Base-by-base conservation (phyloP, 2,329 filamentous ascomycete species). In the Exserohilum turcica region DNA sequence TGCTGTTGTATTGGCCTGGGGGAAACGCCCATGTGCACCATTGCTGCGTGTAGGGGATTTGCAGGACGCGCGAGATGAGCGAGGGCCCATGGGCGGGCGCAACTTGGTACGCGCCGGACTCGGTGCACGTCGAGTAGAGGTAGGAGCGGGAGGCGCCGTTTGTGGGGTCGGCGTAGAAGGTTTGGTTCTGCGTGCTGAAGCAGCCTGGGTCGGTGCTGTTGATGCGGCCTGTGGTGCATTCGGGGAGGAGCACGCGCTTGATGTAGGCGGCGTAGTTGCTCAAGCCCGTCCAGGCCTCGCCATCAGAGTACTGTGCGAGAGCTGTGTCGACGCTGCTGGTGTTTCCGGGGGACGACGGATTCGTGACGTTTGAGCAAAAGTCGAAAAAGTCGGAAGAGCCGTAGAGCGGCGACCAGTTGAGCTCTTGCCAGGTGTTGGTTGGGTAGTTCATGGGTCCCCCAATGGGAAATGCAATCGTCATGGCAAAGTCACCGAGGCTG, bases 21-120 rank as follows among this genome's bases (percentile, higher is more conserved):
- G 80, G 77, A 57, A 83, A 84, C 1, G 81, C 79, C 80, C 80
- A 81, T n/a, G 61, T 76, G 59, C 81, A 83, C 80, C 81, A 83
- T 65, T 82, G 78, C 57, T 82, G 81, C 32, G 80, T 82, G 65
- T 83, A 83, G 35, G 76, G 70, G 7, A 74, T 73, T 42, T 80
- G 73, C 4, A 83, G 59, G 0, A 79, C 78, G 5, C 79, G 74
- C 1, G 79, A 81, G 15, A 84, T 70, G 2, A 84, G 70, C 1
- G 75, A 75, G 0, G 79, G 80, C 0, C 76, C 76, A 6, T 73
- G 61, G 16, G 73, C 64, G 0, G 77, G 74, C 0, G 80, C 80
- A 9, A 76, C 75, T 66, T 82, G 80, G 54, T 82, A 83, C 0
- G 74, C 74, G 6, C 81, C 81, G 36, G 76, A 73, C 59, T 83